Evolutionary conservation across 176 grass and related monocot species (phyloP), one percentile per base, ranked within the genome.

Genomic region (Zoysia pacifica): DNA sequence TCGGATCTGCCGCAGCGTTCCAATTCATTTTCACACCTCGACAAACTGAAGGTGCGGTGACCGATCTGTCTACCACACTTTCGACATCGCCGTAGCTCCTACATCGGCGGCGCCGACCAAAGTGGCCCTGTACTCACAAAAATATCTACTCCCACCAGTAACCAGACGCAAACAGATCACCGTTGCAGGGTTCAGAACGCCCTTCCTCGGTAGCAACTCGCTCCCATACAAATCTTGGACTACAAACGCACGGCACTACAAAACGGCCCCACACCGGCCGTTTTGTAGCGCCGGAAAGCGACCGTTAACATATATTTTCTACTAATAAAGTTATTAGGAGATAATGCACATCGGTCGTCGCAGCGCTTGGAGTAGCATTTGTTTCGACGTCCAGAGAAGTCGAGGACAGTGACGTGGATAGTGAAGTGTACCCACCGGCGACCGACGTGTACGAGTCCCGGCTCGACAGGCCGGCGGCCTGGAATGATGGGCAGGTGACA

Each of bases 331-430:
- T 28, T 28, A 28, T 28, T 28, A 28, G 0, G 19, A n/a, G 46
- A 68, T 19, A 70, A 76, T 61, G 36, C 77, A 43, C 3, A n/a
- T 43, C 38, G 8, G 16, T 42, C 59, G 65, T 47, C 28, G 48
- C 5, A 39, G 2, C 42, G 20, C 62, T 72, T 47, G 28, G 28
- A 28, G 28, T 28, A 28, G 28, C 28, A 9, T n/a, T 10, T 49
- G 6, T 20, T 37, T 39, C 10, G 13, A 5, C 13, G 58, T 75
- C 7, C 2, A 19, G 68, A 39, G 20, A 35, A 41, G 58, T 60
- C 73, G 4, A 1, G 46, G 74, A 72, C 41, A 78, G 75, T 78
- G 67, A 84, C 66, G 42, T 87, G 28, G 69, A 59, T 5, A 7
- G 48, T 41, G 75, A 82, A 13, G 69, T 38, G 59, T 19, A 37